Evolutionary conservation across 805 yeast genomes (phyloP).

Genomic region (Clavispora asparagi): DNA sequence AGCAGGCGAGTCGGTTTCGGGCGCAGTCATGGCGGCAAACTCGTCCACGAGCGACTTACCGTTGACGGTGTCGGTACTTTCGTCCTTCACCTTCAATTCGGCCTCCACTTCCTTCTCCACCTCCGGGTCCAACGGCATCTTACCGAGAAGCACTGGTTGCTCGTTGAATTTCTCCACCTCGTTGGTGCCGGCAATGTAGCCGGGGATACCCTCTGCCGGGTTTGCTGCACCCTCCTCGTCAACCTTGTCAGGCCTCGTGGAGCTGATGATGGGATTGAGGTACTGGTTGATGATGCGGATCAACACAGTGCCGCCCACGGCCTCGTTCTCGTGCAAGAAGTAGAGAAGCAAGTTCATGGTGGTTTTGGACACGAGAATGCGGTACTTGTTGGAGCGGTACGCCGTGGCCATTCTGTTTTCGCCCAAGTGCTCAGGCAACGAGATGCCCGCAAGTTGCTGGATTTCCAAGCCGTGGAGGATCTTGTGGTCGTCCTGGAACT

Average conservation of each 20-base stretch:
- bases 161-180: constrained; percentile 61
- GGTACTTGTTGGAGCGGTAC: constrained; percentile 68
- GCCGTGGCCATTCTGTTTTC: constrained; percentile 79
- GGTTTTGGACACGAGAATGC: constrained; percentile 72
- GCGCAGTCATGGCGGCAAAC: constrained; percentile 53
- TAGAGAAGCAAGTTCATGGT: constrained; percentile 78
- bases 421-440: constrained; percentile 72
- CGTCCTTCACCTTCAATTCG: constrained; percentile 77
- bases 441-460: constrained; percentile 63
- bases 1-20: constrained; percentile 62
- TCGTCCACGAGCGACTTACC: constrained; percentile 56
- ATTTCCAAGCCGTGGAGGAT: constrained; percentile 77
- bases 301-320: constrained; percentile 83
- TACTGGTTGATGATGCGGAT: constrained; percentile 84
- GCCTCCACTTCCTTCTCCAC: constrained; percentile 79
- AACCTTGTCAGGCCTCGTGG: constrained; percentile 34
- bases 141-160: constrained; percentile 75
- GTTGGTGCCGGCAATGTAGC: constrained; percentile 33
- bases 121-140: constrained; percentile 81
- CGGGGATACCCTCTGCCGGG: constrained; percentile 50
- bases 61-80: constrained; percentile 29
- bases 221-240: constrained; percentile 44
- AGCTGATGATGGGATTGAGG: constrained; percentile 48
- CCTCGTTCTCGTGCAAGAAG: constrained; percentile 87
- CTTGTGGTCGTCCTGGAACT: constrained; percentile 66